These are phyloP conservation scores for Diatrype stigma DNA, from an alignment of 2,329 filamentous ascomycete species.

Conservation along the genomic window DNA sequence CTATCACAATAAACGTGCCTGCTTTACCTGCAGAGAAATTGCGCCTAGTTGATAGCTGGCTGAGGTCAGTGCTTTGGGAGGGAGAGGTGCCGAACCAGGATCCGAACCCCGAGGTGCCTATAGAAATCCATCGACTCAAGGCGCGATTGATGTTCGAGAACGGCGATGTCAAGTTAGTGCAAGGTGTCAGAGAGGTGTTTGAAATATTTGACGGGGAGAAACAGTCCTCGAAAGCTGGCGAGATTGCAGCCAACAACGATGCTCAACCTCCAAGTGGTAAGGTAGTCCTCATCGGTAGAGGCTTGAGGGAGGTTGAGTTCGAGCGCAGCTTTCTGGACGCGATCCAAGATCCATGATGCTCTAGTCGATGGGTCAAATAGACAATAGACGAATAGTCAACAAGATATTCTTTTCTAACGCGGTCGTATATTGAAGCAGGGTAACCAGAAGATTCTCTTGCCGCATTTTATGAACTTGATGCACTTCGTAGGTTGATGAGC, in stretches of 20 bases:
- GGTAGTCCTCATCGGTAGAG: conserved; percentile 60
- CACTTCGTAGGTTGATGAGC: too few relatives aligned
- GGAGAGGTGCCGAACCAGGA: conserved; percentile 50
- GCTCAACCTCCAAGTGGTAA: conserved; percentile 48
- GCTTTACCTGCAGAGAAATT: conserved; percentile 55
- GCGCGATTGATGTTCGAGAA: conserved; percentile 65
- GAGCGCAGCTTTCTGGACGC: conserved; percentile 33
- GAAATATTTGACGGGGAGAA: conserved; percentile 68
- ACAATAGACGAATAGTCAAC: too few relatives aligned
- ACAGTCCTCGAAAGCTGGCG: conserved; percentile 12
- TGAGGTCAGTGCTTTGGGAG: conserved; percentile 83
- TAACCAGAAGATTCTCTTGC: too few relatives aligned
- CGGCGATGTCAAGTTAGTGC: conserved; percentile 70
- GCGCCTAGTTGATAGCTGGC: conserved; percentile 69
- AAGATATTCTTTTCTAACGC: too few relatives aligned
- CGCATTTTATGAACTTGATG: too few relatives aligned
- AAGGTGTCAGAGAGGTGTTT: conserved; percentile 91
- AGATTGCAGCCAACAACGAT: conserved; percentile 20
- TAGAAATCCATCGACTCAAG: conserved; percentile 87
- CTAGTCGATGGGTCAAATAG: too few relatives aligned
- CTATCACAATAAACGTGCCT: conserved; percentile 67
- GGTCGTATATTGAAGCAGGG: too few relatives aligned
- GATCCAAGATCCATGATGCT: conserved; percentile 1
- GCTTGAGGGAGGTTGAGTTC: conserved; percentile 49
- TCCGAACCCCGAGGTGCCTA: conserved; percentile 32